Percentiles rank a stretch among this genome's conserved stretches.
Conservation (phyloP, 305 asterid species). For the Fraxinus sp. region DNA sequence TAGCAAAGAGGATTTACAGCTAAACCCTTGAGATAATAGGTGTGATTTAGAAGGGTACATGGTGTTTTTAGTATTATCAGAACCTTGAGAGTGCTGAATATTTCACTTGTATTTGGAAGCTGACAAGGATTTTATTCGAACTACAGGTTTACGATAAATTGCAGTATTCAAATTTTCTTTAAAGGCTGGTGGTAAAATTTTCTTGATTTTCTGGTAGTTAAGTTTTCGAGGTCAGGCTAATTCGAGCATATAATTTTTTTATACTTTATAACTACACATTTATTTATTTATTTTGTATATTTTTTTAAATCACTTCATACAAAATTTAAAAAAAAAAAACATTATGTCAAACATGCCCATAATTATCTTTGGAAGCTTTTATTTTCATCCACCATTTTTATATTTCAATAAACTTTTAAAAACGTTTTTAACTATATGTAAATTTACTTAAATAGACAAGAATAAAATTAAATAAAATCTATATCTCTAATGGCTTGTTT, state of each 20-base stretch:
- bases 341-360: neutral
- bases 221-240: neutral
- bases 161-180: slow-evolving; percentile 22
- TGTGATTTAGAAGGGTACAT: slow-evolving; percentile 22
- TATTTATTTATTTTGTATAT: too few relatives aligned
- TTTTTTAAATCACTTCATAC: neutral
- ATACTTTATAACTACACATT: neutral
- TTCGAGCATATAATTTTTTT: neutral
- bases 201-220: neutral
- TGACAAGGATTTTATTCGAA: slow-evolving; percentile 15
- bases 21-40: slow-evolving; percentile 1
- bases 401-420: too few relatives aligned
- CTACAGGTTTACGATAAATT: slow-evolving; percentile 25
- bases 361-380: too few relatives aligned
- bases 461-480: too few relatives aligned
- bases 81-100: neutral
- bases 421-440: neutral
- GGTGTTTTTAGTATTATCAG: slow-evolving; percentile 2
- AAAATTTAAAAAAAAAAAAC: too few relatives aligned
- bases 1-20: neutral
- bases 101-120: slow-evolving; percentile 22
- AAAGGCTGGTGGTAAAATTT: neutral
- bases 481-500: neutral
- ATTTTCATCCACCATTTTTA: too few relatives aligned
- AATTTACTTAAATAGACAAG: neutral